A percentile compares a stretch with the other conserved stretches of the same genome.
These are phyloP conservation scores for Pulveroboletus sp. DNA, from an alignment of 768 basidiomycete species.

Conservation along the genomic window DNA sequence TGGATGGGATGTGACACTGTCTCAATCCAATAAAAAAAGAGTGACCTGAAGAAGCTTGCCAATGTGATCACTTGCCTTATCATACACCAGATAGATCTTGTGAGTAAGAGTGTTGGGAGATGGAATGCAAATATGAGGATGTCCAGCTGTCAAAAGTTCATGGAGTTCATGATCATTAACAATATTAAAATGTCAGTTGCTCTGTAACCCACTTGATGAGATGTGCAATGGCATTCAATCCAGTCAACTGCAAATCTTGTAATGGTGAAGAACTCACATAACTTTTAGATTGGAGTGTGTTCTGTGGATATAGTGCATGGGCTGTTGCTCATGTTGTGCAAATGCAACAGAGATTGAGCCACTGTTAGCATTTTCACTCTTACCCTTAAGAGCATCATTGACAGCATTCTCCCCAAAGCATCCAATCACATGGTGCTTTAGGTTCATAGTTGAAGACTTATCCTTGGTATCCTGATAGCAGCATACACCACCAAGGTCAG, in stretches of 20 bases:
- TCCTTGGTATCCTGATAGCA: no score
- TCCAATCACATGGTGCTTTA: no score
- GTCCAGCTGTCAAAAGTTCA: background rate
- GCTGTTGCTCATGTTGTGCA: background rate
- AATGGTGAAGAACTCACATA: no score
- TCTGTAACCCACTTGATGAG: constrained; percentile 2
- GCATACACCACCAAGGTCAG: no score
- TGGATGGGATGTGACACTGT: no score
- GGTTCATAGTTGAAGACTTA: no score
- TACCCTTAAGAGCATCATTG: background rate
- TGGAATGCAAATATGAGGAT: background rate
- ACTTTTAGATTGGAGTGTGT: no score
- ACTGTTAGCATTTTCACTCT: background rate
- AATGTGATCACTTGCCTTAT: background rate
- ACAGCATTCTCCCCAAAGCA: background rate
- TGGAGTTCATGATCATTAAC: background rate
- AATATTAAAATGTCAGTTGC: background rate
- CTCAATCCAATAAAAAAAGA: no score
- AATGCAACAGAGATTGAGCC: background rate
- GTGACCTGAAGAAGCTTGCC: no score
- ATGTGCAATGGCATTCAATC: no score
- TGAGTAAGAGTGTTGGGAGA: background rate
- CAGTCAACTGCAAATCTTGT: no score
- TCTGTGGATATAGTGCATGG: background rate
- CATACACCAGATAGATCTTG: background rate